Evolutionary conservation across 352 stramenopile genomes (phyloP), one percentile per base, ranked within the genome.

Genomic region (Pythium dissimile): DNA sequence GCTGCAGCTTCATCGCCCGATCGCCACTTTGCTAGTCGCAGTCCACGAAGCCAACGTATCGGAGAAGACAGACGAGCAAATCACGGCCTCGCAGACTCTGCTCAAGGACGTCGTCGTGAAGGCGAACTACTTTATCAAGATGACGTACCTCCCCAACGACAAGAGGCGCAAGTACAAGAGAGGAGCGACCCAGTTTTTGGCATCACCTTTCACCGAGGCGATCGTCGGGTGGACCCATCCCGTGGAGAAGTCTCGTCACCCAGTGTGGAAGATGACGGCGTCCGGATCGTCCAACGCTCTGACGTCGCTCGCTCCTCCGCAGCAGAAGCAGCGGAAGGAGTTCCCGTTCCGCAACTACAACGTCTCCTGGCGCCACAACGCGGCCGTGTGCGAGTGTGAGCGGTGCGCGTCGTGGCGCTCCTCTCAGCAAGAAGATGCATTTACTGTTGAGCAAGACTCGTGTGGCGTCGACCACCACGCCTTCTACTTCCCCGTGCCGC

Each of bases 131-230:
- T 93, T 86, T 52, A 69, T 91, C 47, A 73, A 72, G 10, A 83
- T 92, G 46, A 89, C 87, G 50, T 94, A 89, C 56, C 66, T 82
- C 5, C 84, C 84, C 11, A 94, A 94, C 50, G 84, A 94, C 64
- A 65, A 60, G 44, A 88, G 77, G 34, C 59, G 71, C 18, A 75
- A 60, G 0, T 69, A 81, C 27, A 34, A 53, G 23, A 42, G 68
- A 5, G 67, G 73, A 10, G 75, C 85, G 32, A 78, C 81, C 26
- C 70, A 83, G 6, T 80, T 92, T 21, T 79, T 86, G 10, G 74
- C 79, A 26, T 94, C 80, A 3, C 72, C 63, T 1, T 91, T 80
- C 50, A 70, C 77, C 3, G 77, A 92, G 52, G 72, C 72, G 21
- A 76, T 80, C 48, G 62, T 94, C n/a, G 82, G 82, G 9, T 88